Percentiles rank a stretch among this genome's conserved stretches.
Conservation (phyloP, 345 rosid species). For the Ricinus communis region DNA sequence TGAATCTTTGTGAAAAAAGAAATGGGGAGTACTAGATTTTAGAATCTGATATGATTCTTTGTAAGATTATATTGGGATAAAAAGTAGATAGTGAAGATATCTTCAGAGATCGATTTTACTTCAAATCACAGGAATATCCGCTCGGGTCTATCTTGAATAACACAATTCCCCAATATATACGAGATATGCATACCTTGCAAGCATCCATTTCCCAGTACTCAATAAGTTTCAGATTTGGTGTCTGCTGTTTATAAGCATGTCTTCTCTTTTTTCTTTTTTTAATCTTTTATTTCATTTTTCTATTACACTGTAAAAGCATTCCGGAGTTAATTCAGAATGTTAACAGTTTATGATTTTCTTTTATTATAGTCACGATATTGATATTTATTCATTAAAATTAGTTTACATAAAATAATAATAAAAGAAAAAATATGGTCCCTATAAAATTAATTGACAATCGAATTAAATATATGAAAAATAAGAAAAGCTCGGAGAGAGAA, state of each 20-base stretch:
- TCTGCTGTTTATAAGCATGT: neutral
- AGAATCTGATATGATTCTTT: neutral
- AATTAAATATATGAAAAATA: too few relatives aligned
- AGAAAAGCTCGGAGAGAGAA: too few relatives aligned
- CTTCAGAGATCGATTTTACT: constrained; percentile 21
- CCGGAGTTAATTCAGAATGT: too few relatives aligned
- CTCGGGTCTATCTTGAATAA: constrained; percentile 24
- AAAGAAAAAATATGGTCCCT: too few relatives aligned
- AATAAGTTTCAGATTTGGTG: constrained; percentile 13
- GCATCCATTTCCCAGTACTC: neutral
- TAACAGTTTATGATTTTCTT: too few relatives aligned
- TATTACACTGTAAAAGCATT: too few relatives aligned
- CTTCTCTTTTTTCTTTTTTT: too few relatives aligned
- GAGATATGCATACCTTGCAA: constrained; percentile 35
- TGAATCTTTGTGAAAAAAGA: neutral
- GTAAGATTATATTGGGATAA: neutral
- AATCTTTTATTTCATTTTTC: too few relatives aligned
- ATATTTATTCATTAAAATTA: too few relatives aligned
- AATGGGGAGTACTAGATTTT: neutral
- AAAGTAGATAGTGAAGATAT: neutral
- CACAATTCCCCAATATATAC: constrained; percentile 26
- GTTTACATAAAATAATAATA: too few relatives aligned
- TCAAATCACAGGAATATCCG: constrained; percentile 35
- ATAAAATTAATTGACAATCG: too few relatives aligned
- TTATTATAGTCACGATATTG: too few relatives aligned